These are phyloP conservation scores for Exophiala lecanii-corni DNA, from an alignment of 2,329 filamentous ascomycete genomes.

Conservation along the genomic window DNA sequence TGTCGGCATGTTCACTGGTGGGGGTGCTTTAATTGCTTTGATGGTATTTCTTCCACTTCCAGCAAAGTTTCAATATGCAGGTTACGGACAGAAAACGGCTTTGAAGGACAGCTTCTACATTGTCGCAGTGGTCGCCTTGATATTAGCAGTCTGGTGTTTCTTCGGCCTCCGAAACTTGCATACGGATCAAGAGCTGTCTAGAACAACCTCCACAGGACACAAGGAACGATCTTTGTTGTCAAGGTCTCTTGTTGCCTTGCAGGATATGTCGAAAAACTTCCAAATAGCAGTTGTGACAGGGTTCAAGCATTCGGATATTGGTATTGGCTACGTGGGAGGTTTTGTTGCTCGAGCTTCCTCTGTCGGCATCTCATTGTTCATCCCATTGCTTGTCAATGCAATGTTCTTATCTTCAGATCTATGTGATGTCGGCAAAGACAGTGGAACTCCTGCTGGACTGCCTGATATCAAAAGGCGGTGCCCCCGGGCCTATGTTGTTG, in stretches of 20 bases:
- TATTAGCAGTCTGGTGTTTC: conserved; percentile 70
- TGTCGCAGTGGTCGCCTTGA: conserved; percentile 67
- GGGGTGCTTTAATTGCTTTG: conserved; percentile 82
- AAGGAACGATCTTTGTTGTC: background rate
- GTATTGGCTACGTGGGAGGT: conserved; percentile 83
- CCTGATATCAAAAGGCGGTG: conserved; percentile 78
- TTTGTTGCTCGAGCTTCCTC: conserved; percentile 93
- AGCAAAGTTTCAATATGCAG: conserved; percentile 67
- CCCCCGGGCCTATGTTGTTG: conserved; percentile 78
- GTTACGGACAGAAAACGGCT: conserved; percentile 67
- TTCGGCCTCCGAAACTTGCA: conserved; percentile 65
- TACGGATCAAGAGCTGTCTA: conserved; percentile 75
- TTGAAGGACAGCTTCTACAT: conserved; percentile 84
- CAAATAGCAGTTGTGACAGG: conserved; percentile 64
- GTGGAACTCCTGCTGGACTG: conserved; percentile 30
- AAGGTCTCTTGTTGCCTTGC: background rate
- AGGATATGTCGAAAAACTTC: conserved; percentile 14
- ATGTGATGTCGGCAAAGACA: conserved; percentile 53
- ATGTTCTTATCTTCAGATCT: conserved; percentile 79
- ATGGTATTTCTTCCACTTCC: conserved; percentile 81
- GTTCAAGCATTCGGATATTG: conserved; percentile 71
- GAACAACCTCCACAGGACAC: conserved; percentile 27
- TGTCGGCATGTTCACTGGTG: conserved; percentile 88
- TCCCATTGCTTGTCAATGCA: conserved; percentile 87
- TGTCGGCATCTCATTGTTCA: conserved; percentile 90